Conservation (phyloP, 768 basidiomycete genomes). For the Collybia nuda region DNA sequence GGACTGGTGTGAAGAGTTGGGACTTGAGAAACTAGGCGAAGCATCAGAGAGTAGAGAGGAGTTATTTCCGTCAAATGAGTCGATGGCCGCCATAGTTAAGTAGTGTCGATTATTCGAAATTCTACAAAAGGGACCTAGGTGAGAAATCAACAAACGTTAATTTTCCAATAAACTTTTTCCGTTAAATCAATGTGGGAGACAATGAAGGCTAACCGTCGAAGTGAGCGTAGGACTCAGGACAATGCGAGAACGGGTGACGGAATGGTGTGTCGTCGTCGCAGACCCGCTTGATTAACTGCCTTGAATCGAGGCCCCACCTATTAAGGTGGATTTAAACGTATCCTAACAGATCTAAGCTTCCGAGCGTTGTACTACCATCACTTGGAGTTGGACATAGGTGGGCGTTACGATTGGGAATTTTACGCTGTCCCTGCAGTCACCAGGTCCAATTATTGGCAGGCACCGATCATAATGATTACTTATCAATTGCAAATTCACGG, state of each 20-base stretch:
- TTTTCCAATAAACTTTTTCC: no score
- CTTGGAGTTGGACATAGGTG: no score
- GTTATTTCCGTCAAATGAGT: neutral
- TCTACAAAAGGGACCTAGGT: neutral
- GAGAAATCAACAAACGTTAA: neutral
- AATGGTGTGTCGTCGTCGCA: no score
- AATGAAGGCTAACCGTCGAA: neutral
- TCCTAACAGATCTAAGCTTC: constrained; percentile 1
- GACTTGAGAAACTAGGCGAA: constrained; percentile 14
- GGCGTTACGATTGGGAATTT: constrained; percentile 5
- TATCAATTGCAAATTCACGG: neutral
- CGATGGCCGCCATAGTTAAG: constrained; percentile 11
- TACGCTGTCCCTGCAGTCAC: neutral
- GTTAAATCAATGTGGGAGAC: no score
- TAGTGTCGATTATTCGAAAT: neutral
- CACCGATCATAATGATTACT: constrained; percentile 13
- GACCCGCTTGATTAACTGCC: no score
- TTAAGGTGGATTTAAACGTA: constrained; percentile 3
- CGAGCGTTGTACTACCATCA: constrained; percentile 5
- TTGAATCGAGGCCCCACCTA: neutral
- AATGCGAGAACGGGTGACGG: no score
- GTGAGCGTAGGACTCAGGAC: neutral
- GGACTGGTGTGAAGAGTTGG: constrained; percentile 16
- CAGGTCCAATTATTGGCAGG: constrained; percentile 11
- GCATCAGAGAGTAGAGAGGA: neutral